Evolutionary conservation across 768 basidiomycete species (phyloP).

Genomic region (Tylopilus subfusipes): DNA sequence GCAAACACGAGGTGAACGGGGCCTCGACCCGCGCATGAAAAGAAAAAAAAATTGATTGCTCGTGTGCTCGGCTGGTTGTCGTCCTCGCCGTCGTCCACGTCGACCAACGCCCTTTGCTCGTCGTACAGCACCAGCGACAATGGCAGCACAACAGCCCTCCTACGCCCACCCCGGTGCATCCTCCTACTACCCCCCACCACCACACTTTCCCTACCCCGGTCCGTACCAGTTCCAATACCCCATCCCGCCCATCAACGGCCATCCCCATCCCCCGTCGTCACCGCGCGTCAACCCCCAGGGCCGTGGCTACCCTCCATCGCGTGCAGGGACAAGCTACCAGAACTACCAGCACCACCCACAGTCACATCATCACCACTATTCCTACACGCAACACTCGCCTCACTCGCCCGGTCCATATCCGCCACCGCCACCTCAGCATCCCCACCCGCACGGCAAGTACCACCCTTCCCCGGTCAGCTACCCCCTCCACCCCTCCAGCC

Average conservation of each 20-base stretch:
- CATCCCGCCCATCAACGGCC: slow-evolving; percentile 30
- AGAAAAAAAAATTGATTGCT: slow-evolving; percentile 12
- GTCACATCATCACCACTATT: slow-evolving; percentile 33
- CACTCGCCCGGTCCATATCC: slow-evolving; percentile 28
- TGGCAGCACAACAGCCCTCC: slow-evolving; percentile 24
- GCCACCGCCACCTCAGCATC: slow-evolving; percentile 9
- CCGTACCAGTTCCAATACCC: slow-evolving; percentile 38
- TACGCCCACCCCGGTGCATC: slow-evolving; percentile 30
- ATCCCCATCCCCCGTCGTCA: slow-evolving; percentile 22
- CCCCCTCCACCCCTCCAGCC: slow-evolving; percentile 20
- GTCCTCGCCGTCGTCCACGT: slow-evolving; percentile 6
- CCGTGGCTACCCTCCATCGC: slow-evolving; percentile 36
- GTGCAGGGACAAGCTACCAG: slow-evolving; percentile 39
- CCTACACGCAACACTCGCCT: slow-evolving; percentile 29
- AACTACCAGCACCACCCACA: slow-evolving; percentile 31
- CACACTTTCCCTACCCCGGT: slow-evolving; percentile 35
- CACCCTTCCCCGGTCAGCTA: slow-evolving; percentile 25
- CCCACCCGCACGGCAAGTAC: slow-evolving; percentile 31
- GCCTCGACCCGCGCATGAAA: not conserved
- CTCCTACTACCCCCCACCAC: slow-evolving; percentile 27
- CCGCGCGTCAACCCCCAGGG: slow-evolving; percentile 27
- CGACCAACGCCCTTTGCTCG: slow-evolving; percentile 5
- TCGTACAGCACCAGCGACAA: slow-evolving; percentile 5
- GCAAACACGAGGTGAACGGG: slow-evolving; percentile 14
- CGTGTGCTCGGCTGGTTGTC: slow-evolving; percentile 9